Percentiles rank a stretch among this genome's conserved stretches.
Evolutionary conservation across 371 early-diverging fungal species (phyloP).

Genomic region (Mucor saturninus): DNA sequence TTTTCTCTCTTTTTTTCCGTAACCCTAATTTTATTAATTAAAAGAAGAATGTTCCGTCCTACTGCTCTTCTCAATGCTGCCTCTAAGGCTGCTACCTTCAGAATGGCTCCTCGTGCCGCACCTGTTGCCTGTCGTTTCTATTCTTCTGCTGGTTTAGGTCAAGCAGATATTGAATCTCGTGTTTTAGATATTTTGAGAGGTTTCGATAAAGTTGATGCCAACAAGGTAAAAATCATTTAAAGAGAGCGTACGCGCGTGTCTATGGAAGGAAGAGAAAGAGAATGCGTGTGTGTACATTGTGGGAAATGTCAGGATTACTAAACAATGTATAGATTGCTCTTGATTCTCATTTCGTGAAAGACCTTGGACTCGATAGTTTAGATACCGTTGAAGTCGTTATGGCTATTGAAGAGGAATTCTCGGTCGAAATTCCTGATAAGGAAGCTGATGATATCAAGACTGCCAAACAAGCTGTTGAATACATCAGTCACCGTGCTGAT

Average conservation of each 20-base stretch:
- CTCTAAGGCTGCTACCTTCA: slow-evolving; percentile 48
- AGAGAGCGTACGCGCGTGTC: neutral
- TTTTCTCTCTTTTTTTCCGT: slow-evolving; percentile 7
- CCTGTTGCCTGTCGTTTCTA: slow-evolving; percentile 61
- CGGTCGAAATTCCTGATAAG: slow-evolving; percentile 95
- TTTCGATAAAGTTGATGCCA: slow-evolving; percentile 92
- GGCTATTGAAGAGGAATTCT: slow-evolving; percentile 99
- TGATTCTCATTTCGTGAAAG: slow-evolving; percentile 88
- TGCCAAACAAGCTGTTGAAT: slow-evolving; percentile 88
- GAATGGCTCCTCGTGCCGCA: slow-evolving; percentile 33
- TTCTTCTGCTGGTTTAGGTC: slow-evolving; percentile 62
- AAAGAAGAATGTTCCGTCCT: slow-evolving; percentile 43
- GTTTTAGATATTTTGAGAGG: slow-evolving; percentile 86
- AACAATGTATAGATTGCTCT: slow-evolving; percentile 69
- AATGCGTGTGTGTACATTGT: neutral
- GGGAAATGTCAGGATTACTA: neutral
- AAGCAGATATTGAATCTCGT: slow-evolving; percentile 75
- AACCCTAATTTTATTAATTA: neutral
- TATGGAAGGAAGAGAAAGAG: neutral
- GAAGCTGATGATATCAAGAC: slow-evolving; percentile 96
- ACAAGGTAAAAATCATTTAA: slow-evolving; percentile 69
- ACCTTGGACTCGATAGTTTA: slow-evolving; percentile 94
- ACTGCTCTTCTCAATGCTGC: slow-evolving; percentile 60
- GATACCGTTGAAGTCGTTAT: slow-evolving; percentile 98
- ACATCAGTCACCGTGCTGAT: slow-evolving; percentile 76